Conservation (phyloP, 169 alveolate genomes). For the Theileria annulata region DNA sequence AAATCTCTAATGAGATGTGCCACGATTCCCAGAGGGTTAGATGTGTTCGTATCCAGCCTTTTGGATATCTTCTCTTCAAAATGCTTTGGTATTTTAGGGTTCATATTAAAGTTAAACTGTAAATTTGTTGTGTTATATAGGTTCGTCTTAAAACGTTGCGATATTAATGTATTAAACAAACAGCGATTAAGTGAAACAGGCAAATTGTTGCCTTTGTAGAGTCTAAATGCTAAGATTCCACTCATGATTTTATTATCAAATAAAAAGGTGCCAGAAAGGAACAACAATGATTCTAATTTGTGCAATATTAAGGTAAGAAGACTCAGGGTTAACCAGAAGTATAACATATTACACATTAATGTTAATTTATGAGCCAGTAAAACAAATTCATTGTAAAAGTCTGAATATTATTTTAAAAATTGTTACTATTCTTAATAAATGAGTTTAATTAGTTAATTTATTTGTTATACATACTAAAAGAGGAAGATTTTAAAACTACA, state of each 20-base stretch:
- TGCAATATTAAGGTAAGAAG: conserved; percentile 9
- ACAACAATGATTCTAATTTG: conserved; percentile 22
- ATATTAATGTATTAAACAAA: background rate
- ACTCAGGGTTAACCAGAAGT: conserved; percentile 44
- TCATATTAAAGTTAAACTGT: background rate
- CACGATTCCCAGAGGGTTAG: conserved; percentile 48
- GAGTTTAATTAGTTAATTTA: too few relatives aligned
- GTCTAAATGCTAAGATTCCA: background rate
- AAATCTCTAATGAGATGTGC: conserved; percentile 42
- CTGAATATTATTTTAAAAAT: too few relatives aligned
- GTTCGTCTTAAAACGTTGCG: background rate
- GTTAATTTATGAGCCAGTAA: background rate
- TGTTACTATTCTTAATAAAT: too few relatives aligned
- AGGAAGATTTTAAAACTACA: too few relatives aligned
- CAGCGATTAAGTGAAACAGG: background rate
- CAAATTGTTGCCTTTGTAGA: background rate
- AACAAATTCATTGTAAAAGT: background rate
- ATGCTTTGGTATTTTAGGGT: conserved; percentile 37
- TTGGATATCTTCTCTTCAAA: conserved; percentile 29
- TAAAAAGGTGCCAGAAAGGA: background rate
- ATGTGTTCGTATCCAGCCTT: conserved; percentile 33
- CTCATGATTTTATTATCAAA: background rate
- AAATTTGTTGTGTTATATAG: background rate
- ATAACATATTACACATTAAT: conserved; percentile 16
- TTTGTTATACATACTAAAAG: too few relatives aligned